phyloP scores from a whole-genome alignment of 2,329 filamentous ascomycete species.

The Monilinia vaccinii-corymbosi region DNA sequence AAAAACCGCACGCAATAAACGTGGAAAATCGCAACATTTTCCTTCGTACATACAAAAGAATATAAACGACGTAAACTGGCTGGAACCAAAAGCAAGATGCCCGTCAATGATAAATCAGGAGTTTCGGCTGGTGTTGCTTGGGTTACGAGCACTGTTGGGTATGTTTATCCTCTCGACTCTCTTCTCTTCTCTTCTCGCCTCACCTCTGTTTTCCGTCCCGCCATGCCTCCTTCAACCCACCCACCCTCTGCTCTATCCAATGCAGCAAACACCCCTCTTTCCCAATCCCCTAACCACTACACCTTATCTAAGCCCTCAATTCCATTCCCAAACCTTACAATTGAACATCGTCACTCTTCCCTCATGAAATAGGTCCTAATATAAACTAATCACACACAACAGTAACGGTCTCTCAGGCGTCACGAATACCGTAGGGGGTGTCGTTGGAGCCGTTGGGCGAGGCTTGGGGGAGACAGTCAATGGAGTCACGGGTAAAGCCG shows the following conservation, averaged over 20 bases:
- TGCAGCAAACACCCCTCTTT: too few relatives aligned
- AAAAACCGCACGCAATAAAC: too few relatives aligned
- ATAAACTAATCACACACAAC: not conserved
- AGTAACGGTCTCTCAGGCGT: conserved; percentile 19
- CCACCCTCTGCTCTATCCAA: too few relatives aligned
- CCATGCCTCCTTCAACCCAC: not conserved
- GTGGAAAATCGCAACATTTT: too few relatives aligned
- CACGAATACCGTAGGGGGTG: conserved; percentile 19
- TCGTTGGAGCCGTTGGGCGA: conserved; percentile 20
- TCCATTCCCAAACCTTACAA: not conserved
- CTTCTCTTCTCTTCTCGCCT: not conserved
- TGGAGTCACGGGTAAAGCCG: conserved; percentile 16
- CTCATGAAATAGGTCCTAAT: not conserved
- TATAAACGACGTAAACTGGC: too few relatives aligned
- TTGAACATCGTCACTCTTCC: too few relatives aligned
- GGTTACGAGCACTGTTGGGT: conserved; percentile 17
- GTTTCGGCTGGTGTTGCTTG: conserved; percentile 15
- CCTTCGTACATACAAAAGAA: too few relatives aligned
- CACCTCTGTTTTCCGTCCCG: not conserved
- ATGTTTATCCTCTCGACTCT: not conserved
- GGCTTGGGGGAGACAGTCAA: conserved; percentile 22
- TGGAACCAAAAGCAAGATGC: not conserved
- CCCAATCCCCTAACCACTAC: too few relatives aligned
- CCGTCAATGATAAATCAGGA: conserved; percentile 12
- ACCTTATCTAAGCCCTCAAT: too few relatives aligned